These are phyloP conservation scores for Cucurbita argyrosperma DNA, from an alignment of 306 rosid species.

Conservation along the genomic window DNA sequence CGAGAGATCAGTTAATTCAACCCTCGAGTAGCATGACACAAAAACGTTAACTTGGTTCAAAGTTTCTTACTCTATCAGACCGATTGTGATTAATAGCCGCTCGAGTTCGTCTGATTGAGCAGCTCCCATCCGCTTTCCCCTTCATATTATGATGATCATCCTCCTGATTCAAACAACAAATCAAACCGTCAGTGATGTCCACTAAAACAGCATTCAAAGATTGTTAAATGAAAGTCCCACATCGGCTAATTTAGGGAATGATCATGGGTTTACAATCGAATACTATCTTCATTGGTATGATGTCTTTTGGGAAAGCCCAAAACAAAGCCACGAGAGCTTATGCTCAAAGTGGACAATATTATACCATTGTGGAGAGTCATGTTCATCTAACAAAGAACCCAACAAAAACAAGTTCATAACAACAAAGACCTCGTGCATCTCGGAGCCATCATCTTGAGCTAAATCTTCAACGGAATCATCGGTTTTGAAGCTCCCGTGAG, in stretches of 20 bases:
- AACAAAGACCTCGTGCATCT: not conserved
- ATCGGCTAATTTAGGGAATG: no score
- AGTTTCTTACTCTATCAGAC: constrained; percentile 23
- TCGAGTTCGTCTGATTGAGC: constrained; percentile 18
- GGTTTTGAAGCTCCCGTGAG: not conserved
- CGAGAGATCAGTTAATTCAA: not conserved
- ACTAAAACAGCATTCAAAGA: not conserved
- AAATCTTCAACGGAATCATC: not conserved
- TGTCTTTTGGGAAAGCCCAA: no score
- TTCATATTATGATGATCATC: constrained; percentile 17
- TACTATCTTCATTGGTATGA: no score
- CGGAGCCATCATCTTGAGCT: not conserved
- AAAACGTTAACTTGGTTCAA: not conserved
- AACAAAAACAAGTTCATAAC: not conserved
- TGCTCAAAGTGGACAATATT: no score
- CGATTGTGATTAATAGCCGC: constrained; percentile 30
- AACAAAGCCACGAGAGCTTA: no score
- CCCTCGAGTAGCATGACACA: not conserved
- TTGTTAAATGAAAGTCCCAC: no score
- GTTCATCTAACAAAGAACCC: not conserved
- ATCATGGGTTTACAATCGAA: no score
- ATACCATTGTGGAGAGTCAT: no score
- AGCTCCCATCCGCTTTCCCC: constrained; percentile 8
- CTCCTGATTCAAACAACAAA: constrained; percentile 5
- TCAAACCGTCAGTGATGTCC: not conserved